Percentiles rank a stretch among this genome's conserved stretches.
These are phyloP conservation scores for Apodospora peruviana DNA, from an alignment of 495 filamentous ascomycete species.

Conservation along the genomic window DNA sequence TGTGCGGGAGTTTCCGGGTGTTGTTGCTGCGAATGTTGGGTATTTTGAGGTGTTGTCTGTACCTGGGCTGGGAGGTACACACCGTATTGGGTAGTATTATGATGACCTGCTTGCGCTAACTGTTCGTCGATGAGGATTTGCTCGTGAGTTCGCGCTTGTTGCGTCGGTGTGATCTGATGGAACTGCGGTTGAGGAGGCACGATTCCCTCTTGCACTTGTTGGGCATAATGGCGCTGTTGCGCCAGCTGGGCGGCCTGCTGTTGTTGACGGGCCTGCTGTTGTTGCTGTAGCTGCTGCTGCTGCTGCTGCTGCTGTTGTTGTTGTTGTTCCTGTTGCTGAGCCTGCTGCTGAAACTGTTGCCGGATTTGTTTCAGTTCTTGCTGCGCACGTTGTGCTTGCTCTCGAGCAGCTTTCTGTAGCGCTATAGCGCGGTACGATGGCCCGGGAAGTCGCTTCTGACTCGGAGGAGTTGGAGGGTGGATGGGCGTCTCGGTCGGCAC, in stretches of 20 bases:
- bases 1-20: not conserved
- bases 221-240: not conserved
- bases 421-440: not conserved
- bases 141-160: constrained; percentile 4
- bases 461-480: constrained; percentile 6
- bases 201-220: not conserved
- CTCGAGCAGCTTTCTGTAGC: too few relatives aligned
- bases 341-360: constrained; percentile 11
- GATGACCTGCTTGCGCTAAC: not conserved
- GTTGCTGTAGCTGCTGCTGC: not conserved
- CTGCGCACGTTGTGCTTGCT: constrained; percentile 7
- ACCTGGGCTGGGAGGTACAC: not conserved
- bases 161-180: constrained; percentile 5
- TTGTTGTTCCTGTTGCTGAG: not conserved
- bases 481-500: constrained; percentile 14
- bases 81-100: not conserved
- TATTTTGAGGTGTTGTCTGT: not conserved
- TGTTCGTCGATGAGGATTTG: constrained; percentile 1
- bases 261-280: not conserved
- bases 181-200: not conserved
- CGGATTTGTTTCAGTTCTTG: constrained; percentile 7
- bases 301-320: too few relatives aligned
- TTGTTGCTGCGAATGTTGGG: constrained; percentile 5
- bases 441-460: not conserved
- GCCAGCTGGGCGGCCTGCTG: not conserved